Percentiles rank a stretch among this genome's conserved stretches.
Evolutionary conservation across 805 yeast genomes (phyloP).

Genomic region (Lachancea mirantina): DNA sequence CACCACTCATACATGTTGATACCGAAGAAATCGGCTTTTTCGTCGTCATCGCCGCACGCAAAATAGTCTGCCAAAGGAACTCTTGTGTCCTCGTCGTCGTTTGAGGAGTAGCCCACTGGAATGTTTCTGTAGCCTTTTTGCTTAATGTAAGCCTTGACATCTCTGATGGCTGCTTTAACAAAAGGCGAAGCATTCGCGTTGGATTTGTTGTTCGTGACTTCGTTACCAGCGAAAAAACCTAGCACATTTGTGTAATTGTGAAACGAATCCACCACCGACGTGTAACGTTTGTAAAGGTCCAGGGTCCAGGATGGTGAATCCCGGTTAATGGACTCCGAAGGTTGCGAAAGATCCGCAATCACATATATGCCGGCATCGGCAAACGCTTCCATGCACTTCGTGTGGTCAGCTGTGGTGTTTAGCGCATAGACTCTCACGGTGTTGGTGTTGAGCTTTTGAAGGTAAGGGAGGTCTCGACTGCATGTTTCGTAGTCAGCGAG

Average conservation of each 20-base stretch:
- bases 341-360: constrained; percentile 64
- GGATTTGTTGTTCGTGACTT: constrained; percentile 53
- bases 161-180: constrained; percentile 72
- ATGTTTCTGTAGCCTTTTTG: constrained; percentile 51
- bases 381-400: constrained; percentile 52
- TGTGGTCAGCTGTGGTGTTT: constrained; percentile 48
- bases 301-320: constrained; percentile 51
- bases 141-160: constrained; percentile 54
- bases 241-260: constrained; percentile 56
- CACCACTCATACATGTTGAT: constrained; percentile 81
- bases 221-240: constrained; percentile 76
- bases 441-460: constrained; percentile 50
- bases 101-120: constrained; percentile 71
- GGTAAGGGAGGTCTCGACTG: constrained; percentile 58
- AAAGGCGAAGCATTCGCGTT: constrained; percentile 65
- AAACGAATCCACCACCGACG: constrained; percentile 55
- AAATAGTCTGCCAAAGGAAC: constrained; percentile 58
- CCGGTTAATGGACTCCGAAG: constrained; percentile 52
- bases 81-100: constrained; percentile 58
- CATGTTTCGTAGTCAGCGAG: constrained; percentile 51
- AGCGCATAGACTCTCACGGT: constrained; percentile 64
- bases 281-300: constrained; percentile 53
- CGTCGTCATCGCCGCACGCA: constrained; percentile 54
- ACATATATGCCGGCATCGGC: constrained; percentile 64
- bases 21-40: constrained; percentile 66